phyloP scores from a whole-genome alignment of 306 rosid genomes.

The Herpetospermum pedunculosum region DNA sequence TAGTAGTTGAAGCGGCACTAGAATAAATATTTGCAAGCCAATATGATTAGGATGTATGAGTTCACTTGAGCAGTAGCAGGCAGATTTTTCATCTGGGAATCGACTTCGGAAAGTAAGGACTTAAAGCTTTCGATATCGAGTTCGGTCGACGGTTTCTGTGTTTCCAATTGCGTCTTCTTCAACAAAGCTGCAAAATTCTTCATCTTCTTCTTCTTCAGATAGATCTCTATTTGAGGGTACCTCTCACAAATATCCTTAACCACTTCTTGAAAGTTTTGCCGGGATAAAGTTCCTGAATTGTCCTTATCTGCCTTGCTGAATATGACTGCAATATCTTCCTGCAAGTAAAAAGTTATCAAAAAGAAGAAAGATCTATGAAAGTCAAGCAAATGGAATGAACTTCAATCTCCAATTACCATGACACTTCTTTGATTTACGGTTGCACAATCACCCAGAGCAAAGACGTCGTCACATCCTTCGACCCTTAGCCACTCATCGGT shows the following conservation, averaged over 20 bases:
- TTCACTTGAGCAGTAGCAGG: conserved; percentile 82
- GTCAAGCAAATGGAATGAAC: background rate
- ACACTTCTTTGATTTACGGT: conserved; percentile 58
- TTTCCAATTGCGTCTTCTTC: conserved; percentile 34
- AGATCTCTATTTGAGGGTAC: conserved; percentile 57
- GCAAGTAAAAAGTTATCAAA: background rate
- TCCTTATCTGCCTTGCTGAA: conserved; percentile 57
- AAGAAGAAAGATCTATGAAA: background rate
- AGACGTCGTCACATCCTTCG: conserved; percentile 41
- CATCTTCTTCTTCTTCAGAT: conserved; percentile 37
- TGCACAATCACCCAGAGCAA: conserved; percentile 72
- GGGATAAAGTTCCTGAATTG: conserved; percentile 44
- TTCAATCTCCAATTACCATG: conserved; percentile 36
- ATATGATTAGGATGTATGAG: background rate
- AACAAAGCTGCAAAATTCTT: conserved; percentile 36
- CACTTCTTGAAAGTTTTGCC: conserved; percentile 45
- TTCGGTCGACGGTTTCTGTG: conserved; percentile 29
- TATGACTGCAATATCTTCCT: conserved; percentile 58
- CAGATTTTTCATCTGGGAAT: conserved; percentile 68
- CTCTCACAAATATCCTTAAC: conserved; percentile 55
- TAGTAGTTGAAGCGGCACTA: background rate
- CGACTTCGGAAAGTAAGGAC: conserved; percentile 42
- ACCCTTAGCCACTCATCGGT: conserved; percentile 80
- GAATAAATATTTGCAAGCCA: background rate
- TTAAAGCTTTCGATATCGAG: conserved; percentile 52